phyloP scores from a whole-genome alignment of 495 filamentous ascomycete species.

The Jackrogersella multiformis region DNA sequence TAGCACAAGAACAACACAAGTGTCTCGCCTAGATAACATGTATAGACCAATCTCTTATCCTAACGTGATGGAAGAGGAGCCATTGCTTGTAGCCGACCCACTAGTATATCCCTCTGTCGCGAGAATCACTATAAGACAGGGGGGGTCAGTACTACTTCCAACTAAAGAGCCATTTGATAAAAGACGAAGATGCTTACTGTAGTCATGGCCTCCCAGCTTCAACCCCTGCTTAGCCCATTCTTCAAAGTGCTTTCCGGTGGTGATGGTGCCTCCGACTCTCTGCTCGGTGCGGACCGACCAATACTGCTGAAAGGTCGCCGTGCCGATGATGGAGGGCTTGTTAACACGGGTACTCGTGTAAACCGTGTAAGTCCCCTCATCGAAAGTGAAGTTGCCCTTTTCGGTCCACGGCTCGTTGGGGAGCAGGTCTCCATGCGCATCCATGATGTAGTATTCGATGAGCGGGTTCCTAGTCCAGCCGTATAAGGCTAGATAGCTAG shows the following conservation, averaged over 20 bases:
- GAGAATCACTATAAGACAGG: conserved; percentile 56
- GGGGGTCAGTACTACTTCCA: not conserved
- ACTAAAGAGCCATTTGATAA: not conserved
- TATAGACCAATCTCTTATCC: conserved; percentile 12
- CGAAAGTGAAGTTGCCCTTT: conserved; percentile 64
- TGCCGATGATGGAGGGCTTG: conserved; percentile 67
- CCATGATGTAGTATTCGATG: conserved; percentile 74
- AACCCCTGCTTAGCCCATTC: conserved; percentile 62
- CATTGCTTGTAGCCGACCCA: conserved; percentile 36
- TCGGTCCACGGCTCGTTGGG: conserved; percentile 60
- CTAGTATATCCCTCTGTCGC: conserved; percentile 66
- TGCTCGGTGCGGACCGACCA: conserved; percentile 66
- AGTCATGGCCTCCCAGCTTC: conserved; percentile 62
- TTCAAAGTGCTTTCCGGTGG: conserved; percentile 64
- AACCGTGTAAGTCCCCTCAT: conserved; percentile 66
- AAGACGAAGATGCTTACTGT: conserved; percentile 44
- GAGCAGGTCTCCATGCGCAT: conserved; percentile 65
- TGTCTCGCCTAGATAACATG: not conserved
- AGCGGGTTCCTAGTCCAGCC: conserved; percentile 72
- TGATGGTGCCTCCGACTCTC: conserved; percentile 62
- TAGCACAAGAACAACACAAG: not conserved
- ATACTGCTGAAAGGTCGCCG: conserved; percentile 70
- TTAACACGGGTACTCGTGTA: conserved; percentile 65
- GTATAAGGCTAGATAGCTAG: conserved; percentile 69
- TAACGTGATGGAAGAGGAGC: conserved; percentile 33